Evolutionary conservation across 352 stramenopile genomes (phyloP), one percentile per base, ranked within the genome.

Genomic region (Peronospora belbahrii): DNA sequence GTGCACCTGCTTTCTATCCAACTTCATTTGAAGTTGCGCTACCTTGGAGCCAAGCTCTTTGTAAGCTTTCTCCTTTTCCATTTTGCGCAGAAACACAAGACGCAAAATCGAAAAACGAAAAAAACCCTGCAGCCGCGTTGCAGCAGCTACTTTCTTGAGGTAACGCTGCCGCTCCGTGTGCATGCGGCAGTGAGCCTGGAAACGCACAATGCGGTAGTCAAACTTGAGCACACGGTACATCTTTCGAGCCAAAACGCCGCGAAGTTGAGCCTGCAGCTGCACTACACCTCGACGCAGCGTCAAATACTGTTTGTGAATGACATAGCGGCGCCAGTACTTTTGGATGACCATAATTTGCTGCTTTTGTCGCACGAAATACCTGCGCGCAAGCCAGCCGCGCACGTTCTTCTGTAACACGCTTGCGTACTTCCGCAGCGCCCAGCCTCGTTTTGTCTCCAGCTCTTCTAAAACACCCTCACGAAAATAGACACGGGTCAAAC

Each of bases 401-500:
- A 84, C 76, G 19, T 72, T 75, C 51, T 84, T 88, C 48, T 93
- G 81, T 31, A 90, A 24, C 1, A 81, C 46, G 31, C 89, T 85
- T 2, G 76, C 78, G 39, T 82, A 85, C 37, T 80, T 80, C 22
- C 75, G 76, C n/a, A 93, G 48, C 13, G 77, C 78, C 46, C 70
- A 64, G 2, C 71, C 82, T 10, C 82, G 75, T 57, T 81, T 82
- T 6, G 72, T 83, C 55, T 93, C 79, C 7, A 93, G 52, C 6
- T 70, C 64, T 39, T 93, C 82, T n/a, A 91, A 52, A 31, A 93
- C 61, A 13, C 82, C 76, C 64, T 93, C 79, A 11, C 82, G 77
- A 56, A 93, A 93, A 56, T 93, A 93, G 13, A 93, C 80, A 24
- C 80, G 79, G 1, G 77, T 90, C 11, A 87, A 46, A 40, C 82